Evolutionary conservation across 495 filamentous ascomycete species (phyloP).

Genomic region (Massariosphaeria phaeospora): DNA sequence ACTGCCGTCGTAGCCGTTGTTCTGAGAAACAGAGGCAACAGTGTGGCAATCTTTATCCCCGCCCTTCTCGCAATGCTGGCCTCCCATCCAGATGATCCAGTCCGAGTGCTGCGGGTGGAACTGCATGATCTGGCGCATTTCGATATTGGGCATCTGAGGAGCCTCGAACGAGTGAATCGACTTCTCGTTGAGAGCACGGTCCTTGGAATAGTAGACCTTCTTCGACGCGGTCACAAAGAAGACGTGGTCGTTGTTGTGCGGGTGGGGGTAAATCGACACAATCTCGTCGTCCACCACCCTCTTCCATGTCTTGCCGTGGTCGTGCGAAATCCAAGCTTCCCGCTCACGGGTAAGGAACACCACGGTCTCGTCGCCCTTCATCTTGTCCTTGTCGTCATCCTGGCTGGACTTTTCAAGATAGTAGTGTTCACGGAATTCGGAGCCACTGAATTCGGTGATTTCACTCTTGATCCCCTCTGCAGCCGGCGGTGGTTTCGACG

Average conservation of each 20-base stretch:
- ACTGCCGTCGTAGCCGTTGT: constrained; percentile 68
- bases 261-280: constrained; percentile 63
- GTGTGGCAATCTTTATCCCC: constrained; percentile 55
- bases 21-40: constrained; percentile 63
- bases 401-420: constrained; percentile 69
- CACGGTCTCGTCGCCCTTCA: constrained; percentile 68
- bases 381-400: constrained; percentile 59
- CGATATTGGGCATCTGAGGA: constrained; percentile 46
- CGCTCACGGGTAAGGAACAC: constrained; percentile 65
- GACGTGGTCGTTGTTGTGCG: constrained; percentile 71
- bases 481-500: constrained; percentile 45
- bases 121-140: constrained; percentile 49
- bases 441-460: constrained; percentile 54
- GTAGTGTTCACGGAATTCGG: constrained; percentile 57
- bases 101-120: constrained; percentile 80
- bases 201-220: constrained; percentile 69
- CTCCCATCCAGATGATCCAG: constrained; percentile 88
- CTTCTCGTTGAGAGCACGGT: constrained; percentile 56
- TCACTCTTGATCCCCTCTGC: constrained; percentile 58
- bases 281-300: constrained; percentile 57
- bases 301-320: constrained; percentile 85
- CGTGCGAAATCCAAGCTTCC: constrained; percentile 63
- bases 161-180: constrained; percentile 64
- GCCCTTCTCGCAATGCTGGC: constrained; percentile 49
- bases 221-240: constrained; percentile 72